Evolutionary conservation across 768 basidiomycete genomes (phyloP), one percentile per base, ranked within the genome.

Genomic region (Tulasnella sp.): DNA sequence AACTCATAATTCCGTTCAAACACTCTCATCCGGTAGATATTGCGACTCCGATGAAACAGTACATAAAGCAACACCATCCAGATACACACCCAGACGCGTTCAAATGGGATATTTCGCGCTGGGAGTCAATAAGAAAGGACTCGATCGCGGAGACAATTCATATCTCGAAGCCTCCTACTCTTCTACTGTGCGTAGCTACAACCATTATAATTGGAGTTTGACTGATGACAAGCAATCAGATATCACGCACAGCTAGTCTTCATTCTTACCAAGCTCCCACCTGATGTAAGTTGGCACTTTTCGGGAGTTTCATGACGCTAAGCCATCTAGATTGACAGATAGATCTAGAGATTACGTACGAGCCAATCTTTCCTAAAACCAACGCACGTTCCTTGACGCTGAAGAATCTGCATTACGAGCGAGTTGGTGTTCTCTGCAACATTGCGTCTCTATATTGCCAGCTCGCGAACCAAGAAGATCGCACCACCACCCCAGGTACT

Each of bases 241-340:
- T 98, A 98, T 62, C 85, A 95, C 58, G 85, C 89, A 3, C 92
- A 93, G 62, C 76, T 96, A 32, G 70, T 79, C 0, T 90, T 83
- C 55, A 75, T 91, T 28, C 65, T 86, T 55, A 78, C 81, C 10
- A 96, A 96, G 62, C 69, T 98, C 5, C 92, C 93, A 2, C 66
- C 73, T 5, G 79, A 93, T 64, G 92, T 76, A 33, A 27, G 70
- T 79, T 33, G 16, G 2, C 24, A 1, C n/a, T 27, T n/a, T 13
- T 39, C 32, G n/a, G n/a, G n/a, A n/a, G n/a, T n/a, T n/a, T 6
- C 22, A n/a, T 29, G 3, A 6, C 55, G 66, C 64, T 61, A 65
- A 45, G 58, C 58, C 46, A 48, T 65, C 9, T 24, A 58, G 7
- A 27, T 28, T 25, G n/a, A 13, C 55, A 85, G 84, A 84, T 89